A percentile compares a stretch with the other conserved stretches of the same genome.
Conservation (phyloP, 257 asterid species). For the Solanum lycopersicoides region DNA sequence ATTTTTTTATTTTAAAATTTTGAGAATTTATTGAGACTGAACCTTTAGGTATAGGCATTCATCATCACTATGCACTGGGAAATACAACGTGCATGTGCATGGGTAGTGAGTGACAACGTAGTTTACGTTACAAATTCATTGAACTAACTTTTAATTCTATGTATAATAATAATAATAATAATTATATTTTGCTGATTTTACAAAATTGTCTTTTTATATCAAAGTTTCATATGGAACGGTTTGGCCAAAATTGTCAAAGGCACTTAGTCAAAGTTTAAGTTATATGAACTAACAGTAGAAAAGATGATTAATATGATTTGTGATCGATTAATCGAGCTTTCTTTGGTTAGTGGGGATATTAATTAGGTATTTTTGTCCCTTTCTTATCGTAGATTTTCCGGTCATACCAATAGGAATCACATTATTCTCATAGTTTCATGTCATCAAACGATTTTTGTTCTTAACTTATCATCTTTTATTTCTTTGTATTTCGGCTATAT, state of each 20-base stretch:
- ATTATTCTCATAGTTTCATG: neutral
- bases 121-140: neutral
- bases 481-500: neutral
- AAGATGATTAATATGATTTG: neutral
- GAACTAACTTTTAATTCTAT: neutral
- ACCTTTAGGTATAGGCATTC: neutral
- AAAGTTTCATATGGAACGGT: neutral
- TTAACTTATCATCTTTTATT: neutral
- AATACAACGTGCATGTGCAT: neutral
- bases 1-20: neutral
- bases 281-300: neutral
- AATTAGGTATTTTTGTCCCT: neutral
- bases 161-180: neutral
- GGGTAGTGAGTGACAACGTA: neutral
- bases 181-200: neutral
- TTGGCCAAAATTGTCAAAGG: neutral
- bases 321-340: neutral
- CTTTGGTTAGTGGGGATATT: neutral
- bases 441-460: neutral
- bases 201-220: neutral
- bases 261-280: neutral
- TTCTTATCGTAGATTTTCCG: neutral
- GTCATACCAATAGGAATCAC: neutral
- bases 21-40: neutral
- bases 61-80: neutral